Base-by-base conservation (phyloP, 495 filamentous ascomycete genomes). In the Neurospora sp. region DNA sequence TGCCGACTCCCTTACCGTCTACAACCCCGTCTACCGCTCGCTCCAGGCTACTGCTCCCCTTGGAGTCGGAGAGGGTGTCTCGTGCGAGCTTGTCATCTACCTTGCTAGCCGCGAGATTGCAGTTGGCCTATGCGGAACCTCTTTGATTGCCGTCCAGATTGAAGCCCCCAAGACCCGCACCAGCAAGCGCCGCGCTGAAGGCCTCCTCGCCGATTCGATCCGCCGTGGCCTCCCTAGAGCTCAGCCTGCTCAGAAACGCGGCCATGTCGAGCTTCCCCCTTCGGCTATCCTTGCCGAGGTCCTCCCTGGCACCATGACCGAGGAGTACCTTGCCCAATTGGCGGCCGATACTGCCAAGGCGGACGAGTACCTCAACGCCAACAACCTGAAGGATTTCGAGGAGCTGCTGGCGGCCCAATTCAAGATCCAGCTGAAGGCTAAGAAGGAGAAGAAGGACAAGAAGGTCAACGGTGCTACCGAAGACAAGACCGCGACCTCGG, bases 191-290 rank as follows among this genome's bases (percentile, higher is more conserved):
- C 87, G 89, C 9, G 85, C 89, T 18, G 87, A 89, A 70, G 91
- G 91, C 18, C 83, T 92, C 27, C 79, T 94, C 38, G 89, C 92
- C 35, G 89, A 93, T 76, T 90, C 91, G 1, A 88, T 93, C 75
- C 89, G 91, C 4, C 88, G 89, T n/a, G 85, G 85, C 7, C 76
- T 85, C 12, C 71, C 76, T 18, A 76, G 73, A 72, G 77, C 78
- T 70, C 74, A 75, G 14, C 59, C 65, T 70, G 69, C n/a, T 18
- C 39, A 59, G 71, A 76, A 75, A 22, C 74, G 40, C 18, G 72
- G 8, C 40, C 68, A 31, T 22, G 70, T 38, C 22, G 76, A 69
- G 18, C 75, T 71, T 39, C 74, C 59, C 39, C 39, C 75, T 4
- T 80, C 83, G 1, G 72, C 70, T 3, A 39, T 84, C 40, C 81